These are phyloP conservation scores for Raphanus raphanistrum DNA, from an alignment of 345 rosid genomes.

Conservation along the genomic window DNA sequence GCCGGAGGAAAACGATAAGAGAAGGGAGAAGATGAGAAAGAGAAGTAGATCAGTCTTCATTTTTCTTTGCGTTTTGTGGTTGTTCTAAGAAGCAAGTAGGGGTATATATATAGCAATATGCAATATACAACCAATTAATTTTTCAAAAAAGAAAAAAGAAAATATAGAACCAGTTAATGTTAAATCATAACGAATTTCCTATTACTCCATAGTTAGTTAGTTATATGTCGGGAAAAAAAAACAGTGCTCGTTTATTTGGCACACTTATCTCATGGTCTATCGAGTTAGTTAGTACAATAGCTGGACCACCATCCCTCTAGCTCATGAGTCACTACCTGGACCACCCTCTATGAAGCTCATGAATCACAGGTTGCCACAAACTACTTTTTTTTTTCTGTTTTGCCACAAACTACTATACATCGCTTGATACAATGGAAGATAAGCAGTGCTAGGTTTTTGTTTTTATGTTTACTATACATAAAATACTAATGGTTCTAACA, in stretches of 20 bases:
- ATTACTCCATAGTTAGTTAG: too few species aligned
- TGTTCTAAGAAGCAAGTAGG: neutral
- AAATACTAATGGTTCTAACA: too few species aligned
- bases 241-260: too few species aligned
- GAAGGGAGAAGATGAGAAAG: conserved; percentile 7
- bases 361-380: neutral
- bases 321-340: neutral
- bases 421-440: neutral
- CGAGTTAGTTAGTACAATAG: too few species aligned
- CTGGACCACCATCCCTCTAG: neutral
- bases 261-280: neutral
- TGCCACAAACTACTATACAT: too few species aligned
- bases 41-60: conserved; percentile 31
- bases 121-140: neutral
- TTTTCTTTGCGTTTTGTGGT: neutral
- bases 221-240: too few species aligned
- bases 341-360: neutral
- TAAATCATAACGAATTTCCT: too few species aligned
- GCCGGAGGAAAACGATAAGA: conserved; percentile 25
- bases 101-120: neutral
- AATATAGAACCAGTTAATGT: too few species aligned
- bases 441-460: neutral
- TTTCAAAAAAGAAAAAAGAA: too few species aligned
- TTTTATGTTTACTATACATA: too few species aligned
- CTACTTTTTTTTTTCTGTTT: too few species aligned